Conservation (phyloP, 108 stramenopile genomes). For the Chaetoceros muelleri region DNA sequence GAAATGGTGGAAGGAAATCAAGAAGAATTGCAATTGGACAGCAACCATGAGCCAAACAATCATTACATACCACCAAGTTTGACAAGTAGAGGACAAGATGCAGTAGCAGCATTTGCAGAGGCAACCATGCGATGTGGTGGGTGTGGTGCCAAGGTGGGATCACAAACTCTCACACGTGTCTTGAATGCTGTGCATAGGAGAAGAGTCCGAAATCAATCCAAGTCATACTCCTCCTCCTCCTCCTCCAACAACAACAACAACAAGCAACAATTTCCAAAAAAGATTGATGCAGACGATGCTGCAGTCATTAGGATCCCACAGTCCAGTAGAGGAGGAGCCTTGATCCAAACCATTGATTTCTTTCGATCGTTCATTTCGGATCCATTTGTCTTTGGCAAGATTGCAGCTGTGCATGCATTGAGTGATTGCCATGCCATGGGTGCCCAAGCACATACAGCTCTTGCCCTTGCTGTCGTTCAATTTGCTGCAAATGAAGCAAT, state of each 20-base stretch:
- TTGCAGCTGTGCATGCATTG: conserved; percentile 55
- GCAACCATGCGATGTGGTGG: conserved; percentile 51
- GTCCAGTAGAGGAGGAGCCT: background rate
- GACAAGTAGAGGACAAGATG: conserved; percentile 6
- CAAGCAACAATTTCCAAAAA: background rate
- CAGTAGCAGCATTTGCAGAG: conserved; percentile 11
- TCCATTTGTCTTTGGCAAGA: conserved; percentile 46
- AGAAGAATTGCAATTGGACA: background rate
- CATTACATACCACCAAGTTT: background rate
- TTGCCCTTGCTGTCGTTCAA: conserved; percentile 33
- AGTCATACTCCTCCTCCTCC: background rate
- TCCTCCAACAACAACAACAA: background rate
- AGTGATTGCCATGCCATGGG: conserved; percentile 59
- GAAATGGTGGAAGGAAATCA: conserved; percentile 3
- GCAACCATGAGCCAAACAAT: background rate
- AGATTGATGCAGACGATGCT: conserved; percentile 23
- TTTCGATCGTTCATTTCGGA: conserved; percentile 43
- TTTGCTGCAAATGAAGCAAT: conserved; percentile 18
- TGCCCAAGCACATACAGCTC: conserved; percentile 29
- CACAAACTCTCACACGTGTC: conserved; percentile 11
- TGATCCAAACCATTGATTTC: conserved; percentile 55
- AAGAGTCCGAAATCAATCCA: background rate
- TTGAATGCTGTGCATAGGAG: conserved; percentile 1
- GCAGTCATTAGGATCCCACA: conserved; percentile 16
- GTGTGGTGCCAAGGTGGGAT: conserved; percentile 52